These are phyloP conservation scores for Psilocybe azurescens DNA, from an alignment of 768 basidiomycete genomes.

Conservation along the genomic window DNA sequence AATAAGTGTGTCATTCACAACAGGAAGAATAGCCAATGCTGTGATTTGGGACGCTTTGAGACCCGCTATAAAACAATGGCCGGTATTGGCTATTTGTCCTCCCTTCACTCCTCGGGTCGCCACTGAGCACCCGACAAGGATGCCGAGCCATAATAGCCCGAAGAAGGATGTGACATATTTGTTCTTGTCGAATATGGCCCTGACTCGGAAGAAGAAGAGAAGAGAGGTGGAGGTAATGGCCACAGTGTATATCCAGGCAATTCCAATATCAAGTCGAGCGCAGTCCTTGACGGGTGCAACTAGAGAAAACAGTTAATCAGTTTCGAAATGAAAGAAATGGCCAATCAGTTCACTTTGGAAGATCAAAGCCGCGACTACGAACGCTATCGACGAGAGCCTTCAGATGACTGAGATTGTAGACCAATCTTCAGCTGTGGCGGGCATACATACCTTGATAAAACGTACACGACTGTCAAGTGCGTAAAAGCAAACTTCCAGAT, in stretches of 20 bases:
- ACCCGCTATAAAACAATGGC: conserved; percentile 24
- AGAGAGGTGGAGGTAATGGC: conserved; percentile 10
- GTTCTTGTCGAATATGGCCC: conserved; percentile 12
- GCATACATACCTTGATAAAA: conserved; percentile 7
- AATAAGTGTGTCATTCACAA: conserved; percentile 31
- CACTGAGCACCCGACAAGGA: conserved; percentile 23
- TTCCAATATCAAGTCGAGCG: background rate
- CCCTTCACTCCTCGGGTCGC: conserved; percentile 23
- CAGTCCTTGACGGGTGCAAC: conserved; percentile 12
- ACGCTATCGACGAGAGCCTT: background rate
- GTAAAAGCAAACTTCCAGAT: background rate
- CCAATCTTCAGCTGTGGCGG: background rate
- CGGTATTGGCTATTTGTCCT: conserved; percentile 21
- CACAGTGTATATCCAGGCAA: conserved; percentile 1
- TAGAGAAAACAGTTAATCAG: background rate
- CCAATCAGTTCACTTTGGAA: conserved; percentile 6
- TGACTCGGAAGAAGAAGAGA: conserved; percentile 11
- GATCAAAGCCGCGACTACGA: conserved; percentile 3
- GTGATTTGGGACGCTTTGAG: conserved; percentile 12
- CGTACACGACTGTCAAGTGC: conserved; percentile 2
- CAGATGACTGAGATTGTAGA: background rate
- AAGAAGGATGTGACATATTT: conserved; percentile 25
- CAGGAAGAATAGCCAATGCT: conserved; percentile 15
- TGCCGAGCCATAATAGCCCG: conserved; percentile 30
- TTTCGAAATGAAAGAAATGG: background rate